Base-by-base conservation (phyloP, 352 stramenopile species). In the Phytopythium litorale region DNA sequence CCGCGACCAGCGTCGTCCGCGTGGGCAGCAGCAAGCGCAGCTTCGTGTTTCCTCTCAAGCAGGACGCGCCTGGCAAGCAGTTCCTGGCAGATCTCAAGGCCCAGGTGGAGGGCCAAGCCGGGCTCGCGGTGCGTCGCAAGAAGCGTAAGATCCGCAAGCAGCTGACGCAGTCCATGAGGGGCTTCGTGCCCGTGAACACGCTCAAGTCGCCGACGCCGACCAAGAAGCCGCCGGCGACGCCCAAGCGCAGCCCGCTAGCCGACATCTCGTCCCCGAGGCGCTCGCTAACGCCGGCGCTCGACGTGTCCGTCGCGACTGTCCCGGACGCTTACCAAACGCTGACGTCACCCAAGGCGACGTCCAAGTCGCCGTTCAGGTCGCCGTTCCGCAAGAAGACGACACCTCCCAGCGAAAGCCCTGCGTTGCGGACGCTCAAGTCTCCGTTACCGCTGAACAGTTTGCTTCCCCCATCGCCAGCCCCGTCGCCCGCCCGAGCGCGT, bases 81-180 rank as follows among this genome's bases (percentile, higher is more conserved):
- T 94, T 94, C 48, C 72, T 88, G n/a, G 33, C 62, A 0, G 75
- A 92, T 7, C 63, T 94, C 1, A 88, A 87, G 32, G 65, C 75
- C 15, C 86, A 94, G 37, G 78, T 89, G 21, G 81, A 89, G 5
- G 83, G 80, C 48, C 80, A 88, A 28, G 53, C 60, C 0, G 72
- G 70, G 0, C 54, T 84, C 18, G 79, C 88, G 40, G 64, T 87
- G 32, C 78, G 74, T 52, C 78, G 76, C 50, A 92, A 90, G 67
- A 91, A 88, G 70, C 79, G 84, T 50, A 92, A 94, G 73, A 89
- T 94, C 63, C 79, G 83, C 37, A 85, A 86, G 35, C 70, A 89
- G 52, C 58, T 94, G 35, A 83, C 54, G 43, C 72, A 88, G 52
- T 70, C 64, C 53, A 75, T 69, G 64, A 58, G 58, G n/a, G 82